Percentiles rank a stretch among this genome's conserved stretches.
Conservation (phyloP, 495 filamentous ascomycete species). For the Baudoinia panamericana region DNA sequence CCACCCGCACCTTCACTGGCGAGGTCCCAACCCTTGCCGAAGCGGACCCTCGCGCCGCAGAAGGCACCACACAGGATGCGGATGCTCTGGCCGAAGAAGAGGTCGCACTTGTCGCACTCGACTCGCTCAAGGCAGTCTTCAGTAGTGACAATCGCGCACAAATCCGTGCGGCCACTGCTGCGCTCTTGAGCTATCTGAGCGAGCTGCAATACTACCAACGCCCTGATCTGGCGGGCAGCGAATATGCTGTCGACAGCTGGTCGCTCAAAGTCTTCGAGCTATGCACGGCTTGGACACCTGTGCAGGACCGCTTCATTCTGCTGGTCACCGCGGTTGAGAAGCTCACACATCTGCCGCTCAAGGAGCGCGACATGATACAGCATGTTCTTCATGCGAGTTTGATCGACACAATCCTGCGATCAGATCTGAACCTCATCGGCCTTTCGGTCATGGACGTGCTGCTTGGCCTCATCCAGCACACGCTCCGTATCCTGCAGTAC, state of each 20-base stretch:
- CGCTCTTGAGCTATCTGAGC: slow-evolving; percentile 58
- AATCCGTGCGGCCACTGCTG: slow-evolving; percentile 55
- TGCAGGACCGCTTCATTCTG: slow-evolving; percentile 82
- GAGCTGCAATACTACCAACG: slow-evolving; percentile 28
- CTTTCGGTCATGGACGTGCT: slow-evolving; percentile 87
- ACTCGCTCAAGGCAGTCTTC: slow-evolving; percentile 70
- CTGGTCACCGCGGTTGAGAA: slow-evolving; percentile 66
- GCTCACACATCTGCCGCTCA: slow-evolving; percentile 48
- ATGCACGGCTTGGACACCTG: slow-evolving; percentile 46
- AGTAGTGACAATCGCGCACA: slow-evolving; percentile 61
- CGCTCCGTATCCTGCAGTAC: slow-evolving; percentile 56
- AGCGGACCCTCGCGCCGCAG: slow-evolving; percentile 53
- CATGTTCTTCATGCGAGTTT: slow-evolving; percentile 61
- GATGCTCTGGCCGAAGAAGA: slow-evolving; percentile 78
- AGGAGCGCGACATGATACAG: slow-evolving; percentile 51
- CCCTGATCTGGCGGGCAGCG: slow-evolving; percentile 15
- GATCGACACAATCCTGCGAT: slow-evolving; percentile 67
- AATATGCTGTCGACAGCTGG: slow-evolving; percentile 60
- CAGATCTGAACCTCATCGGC: slow-evolving; percentile 82
- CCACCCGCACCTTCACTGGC: slow-evolving; percentile 45
- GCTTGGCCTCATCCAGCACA: slow-evolving; percentile 65
- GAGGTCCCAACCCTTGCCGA: slow-evolving; percentile 46
- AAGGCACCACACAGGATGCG: slow-evolving; percentile 63
- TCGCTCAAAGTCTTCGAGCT: slow-evolving; percentile 64
- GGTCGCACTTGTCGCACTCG: slow-evolving; percentile 68